Conservation (phyloP, 345 rosid genomes). For the Salix caprea region DNA sequence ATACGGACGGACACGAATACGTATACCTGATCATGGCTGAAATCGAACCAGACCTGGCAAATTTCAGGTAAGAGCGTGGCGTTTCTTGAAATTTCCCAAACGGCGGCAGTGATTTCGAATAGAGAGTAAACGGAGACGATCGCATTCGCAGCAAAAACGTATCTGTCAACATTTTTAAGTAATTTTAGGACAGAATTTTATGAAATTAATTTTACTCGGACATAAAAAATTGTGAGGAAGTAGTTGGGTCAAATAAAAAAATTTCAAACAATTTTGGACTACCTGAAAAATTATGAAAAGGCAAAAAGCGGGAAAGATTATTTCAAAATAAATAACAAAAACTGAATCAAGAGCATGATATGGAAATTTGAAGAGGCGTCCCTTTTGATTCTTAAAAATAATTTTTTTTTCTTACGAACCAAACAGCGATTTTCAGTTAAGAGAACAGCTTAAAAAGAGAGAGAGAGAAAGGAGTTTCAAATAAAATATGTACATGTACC, state of each 20-base stretch:
- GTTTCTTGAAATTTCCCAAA: slow-evolving; percentile 78
- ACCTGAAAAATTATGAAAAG: background rate
- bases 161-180: slow-evolving; percentile 36
- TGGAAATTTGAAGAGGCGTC: background rate
- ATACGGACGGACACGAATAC: background rate
- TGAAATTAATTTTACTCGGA: background rate
- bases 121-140: slow-evolving; percentile 81
- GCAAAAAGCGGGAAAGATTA: background rate
- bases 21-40: slow-evolving; percentile 92
- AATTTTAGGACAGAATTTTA: background rate
- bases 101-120: slow-evolving; percentile 66
- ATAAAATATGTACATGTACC: slow-evolving; percentile 38
- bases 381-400: background rate
- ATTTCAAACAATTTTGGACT: background rate
- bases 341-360: background rate
- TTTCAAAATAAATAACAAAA: background rate
- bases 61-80: slow-evolving; percentile 76
- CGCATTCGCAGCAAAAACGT: slow-evolving; percentile 71
- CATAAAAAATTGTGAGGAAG: background rate
- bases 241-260: background rate
- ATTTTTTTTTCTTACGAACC: background rate
- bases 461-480: too few species aligned
- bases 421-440: background rate
- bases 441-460: fast-evolving
- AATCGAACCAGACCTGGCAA: slow-evolving; percentile 95